Evolutionary conservation across 306 rosid species (phyloP).

Genomic region (Inga laurina): DNA sequence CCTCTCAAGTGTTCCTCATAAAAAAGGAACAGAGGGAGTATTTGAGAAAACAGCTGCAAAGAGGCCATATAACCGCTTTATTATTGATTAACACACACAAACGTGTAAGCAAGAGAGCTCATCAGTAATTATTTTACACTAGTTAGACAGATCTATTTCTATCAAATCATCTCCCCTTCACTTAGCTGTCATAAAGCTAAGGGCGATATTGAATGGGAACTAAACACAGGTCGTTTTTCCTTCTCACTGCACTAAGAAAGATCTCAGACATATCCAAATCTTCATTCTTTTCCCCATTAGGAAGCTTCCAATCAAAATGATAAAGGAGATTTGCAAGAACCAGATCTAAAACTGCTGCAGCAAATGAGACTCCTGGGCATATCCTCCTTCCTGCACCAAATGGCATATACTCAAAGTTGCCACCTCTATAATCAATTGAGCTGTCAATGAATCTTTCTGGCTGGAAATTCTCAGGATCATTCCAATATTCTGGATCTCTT

Average conservation of each 20-base stretch:
- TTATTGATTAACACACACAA: no score
- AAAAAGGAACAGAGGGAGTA: no score
- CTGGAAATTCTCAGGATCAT: constrained; percentile 2
- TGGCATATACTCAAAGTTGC: not conserved
- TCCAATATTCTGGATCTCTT: constrained; percentile 8
- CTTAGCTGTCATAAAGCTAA: not conserved
- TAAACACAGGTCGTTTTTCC: not conserved
- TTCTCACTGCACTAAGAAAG: not conserved
- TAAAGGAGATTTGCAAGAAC: not conserved
- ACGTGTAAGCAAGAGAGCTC: no score
- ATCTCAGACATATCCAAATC: constrained; percentile 19
- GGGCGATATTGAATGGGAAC: not conserved
- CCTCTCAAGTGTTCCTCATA: no score
- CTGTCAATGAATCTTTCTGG: constrained; percentile 17
- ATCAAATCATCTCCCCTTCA: not conserved
- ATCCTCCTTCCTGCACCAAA: not conserved
- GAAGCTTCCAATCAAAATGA: constrained; percentile 16
- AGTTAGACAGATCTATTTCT: not conserved
- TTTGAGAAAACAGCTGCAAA: no score
- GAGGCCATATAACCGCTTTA: no score
- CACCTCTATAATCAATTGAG: constrained; percentile 18
- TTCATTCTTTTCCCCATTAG: not conserved
- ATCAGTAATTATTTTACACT: no score
- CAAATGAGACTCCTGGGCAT: not conserved
- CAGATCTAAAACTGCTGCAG: not conserved